These are phyloP conservation scores for Recurvomyces mirabilis DNA, from an alignment of 495 filamentous ascomycete species.

Conservation along the genomic window DNA sequence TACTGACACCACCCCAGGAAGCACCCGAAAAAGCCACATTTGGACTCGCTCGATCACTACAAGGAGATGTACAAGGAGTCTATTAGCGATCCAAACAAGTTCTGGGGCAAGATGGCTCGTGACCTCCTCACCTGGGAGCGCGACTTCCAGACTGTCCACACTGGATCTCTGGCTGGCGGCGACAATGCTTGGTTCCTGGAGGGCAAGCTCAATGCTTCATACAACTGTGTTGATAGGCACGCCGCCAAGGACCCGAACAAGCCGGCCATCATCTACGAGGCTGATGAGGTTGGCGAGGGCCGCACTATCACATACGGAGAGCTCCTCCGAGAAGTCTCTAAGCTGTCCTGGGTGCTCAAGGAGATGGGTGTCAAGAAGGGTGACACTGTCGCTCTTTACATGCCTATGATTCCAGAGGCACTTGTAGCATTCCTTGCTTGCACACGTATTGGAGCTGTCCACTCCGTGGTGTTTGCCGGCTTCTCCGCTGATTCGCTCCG, in stretches of 20 bases:
- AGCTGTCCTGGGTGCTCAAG: slow-evolving; percentile 73
- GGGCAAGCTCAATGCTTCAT: slow-evolving; percentile 86
- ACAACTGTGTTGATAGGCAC: slow-evolving; percentile 95
- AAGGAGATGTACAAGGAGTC: slow-evolving; percentile 91
- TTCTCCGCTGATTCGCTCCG: slow-evolving; percentile 96
- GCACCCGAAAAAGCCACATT: slow-evolving; percentile 56
- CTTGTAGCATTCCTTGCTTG: slow-evolving; percentile 85
- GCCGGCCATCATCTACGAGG: slow-evolving; percentile 97
- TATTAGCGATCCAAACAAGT: slow-evolving; percentile 78
- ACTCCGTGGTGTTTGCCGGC: slow-evolving; percentile 97
- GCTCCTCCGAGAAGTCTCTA: slow-evolving; percentile 85
- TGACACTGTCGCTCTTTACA: slow-evolving; percentile 92
- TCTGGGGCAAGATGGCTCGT: slow-evolving; percentile 78
- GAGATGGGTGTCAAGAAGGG: slow-evolving; percentile 95
- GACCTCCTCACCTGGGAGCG: slow-evolving; percentile 83
- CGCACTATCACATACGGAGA: slow-evolving; percentile 87
- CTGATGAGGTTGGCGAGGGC: slow-evolving; percentile 80
- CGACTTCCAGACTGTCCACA: slow-evolving; percentile 84
- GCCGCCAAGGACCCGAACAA: slow-evolving; percentile 84
- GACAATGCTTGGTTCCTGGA: slow-evolving; percentile 94
- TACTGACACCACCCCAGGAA: slow-evolving; percentile 37
- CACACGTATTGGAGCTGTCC: slow-evolving; percentile 83
- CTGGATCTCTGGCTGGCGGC: slow-evolving; percentile 64
- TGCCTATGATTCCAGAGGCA: slow-evolving; percentile 98
- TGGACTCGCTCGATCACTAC: slow-evolving; percentile 72